Evolutionary conservation across 176 grass and related monocot species (phyloP).

Genomic region (Triticum urartu): DNA sequence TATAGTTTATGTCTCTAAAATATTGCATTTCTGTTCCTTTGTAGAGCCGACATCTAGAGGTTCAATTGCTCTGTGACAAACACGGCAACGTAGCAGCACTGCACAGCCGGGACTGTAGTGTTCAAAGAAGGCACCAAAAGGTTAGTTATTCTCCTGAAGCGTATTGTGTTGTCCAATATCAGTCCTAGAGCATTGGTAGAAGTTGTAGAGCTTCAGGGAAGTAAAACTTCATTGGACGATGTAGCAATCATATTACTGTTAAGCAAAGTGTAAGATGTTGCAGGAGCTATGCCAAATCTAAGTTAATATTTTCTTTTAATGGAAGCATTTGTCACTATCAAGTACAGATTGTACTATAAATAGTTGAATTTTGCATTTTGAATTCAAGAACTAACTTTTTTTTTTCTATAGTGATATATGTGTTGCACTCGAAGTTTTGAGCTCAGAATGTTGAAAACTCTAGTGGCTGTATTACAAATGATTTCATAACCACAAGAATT

Average conservation of each 20-base stretch:
- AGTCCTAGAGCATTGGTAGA: not conserved
- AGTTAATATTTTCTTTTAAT: not conserved
- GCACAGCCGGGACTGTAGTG: slow-evolving; percentile 95
- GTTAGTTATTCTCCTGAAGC: slow-evolving; percentile 28
- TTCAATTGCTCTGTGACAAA: slow-evolving; percentile 91
- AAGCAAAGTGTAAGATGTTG: not conserved
- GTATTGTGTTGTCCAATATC: slow-evolving; percentile 6
- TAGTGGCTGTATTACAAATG: not conserved
- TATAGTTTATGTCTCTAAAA: slow-evolving; percentile 25
- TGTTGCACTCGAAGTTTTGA: not conserved
- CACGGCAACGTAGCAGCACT: slow-evolving; percentile 90
- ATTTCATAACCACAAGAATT: not conserved
- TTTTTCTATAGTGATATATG: slow-evolving; percentile 10
- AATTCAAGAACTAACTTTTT: not conserved
- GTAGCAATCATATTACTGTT: not conserved
- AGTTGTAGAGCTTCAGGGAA: slow-evolving; percentile 27
- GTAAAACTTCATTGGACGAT: slow-evolving; percentile 12
- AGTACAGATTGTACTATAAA: not conserved
- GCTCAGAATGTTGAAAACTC: not conserved
- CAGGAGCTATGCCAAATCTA: slow-evolving; percentile 1
- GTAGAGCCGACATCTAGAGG: slow-evolving; percentile 97
- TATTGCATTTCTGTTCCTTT: slow-evolving; percentile 13
- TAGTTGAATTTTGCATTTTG: not conserved
- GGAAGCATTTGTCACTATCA: not conserved
- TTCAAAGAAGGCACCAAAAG: slow-evolving; percentile 99